phyloP scores from a whole-genome alignment of 2,329 filamentous ascomycete genomes.

The Graphium sp. region DNA sequence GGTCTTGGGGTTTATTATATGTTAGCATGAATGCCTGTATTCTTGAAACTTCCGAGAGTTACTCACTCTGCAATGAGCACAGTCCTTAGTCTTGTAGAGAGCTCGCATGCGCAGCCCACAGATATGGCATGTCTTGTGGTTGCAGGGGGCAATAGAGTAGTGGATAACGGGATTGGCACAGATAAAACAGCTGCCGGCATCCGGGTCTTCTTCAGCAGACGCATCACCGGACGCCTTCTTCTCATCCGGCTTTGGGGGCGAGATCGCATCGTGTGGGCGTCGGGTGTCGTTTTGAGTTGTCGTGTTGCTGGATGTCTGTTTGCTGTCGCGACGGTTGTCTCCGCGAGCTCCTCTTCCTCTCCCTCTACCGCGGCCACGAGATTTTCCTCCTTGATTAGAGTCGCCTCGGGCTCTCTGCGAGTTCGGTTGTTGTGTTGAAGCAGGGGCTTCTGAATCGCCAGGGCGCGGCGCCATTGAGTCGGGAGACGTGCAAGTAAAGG shows the following conservation, averaged over 20 bases:
- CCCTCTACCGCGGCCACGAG: conserved; percentile 21
- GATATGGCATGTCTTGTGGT: conserved; percentile 93
- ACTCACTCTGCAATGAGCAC: conserved; percentile 82
- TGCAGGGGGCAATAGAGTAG: conserved; percentile 80
- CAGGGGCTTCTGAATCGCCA: too few species aligned
- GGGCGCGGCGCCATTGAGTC: too few species aligned
- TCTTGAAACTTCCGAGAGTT: background rate
- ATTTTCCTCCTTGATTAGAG: too few species aligned
- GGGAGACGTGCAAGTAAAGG: too few species aligned
- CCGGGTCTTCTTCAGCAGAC: conserved; percentile 25
- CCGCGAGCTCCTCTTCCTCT: conserved; percentile 19
- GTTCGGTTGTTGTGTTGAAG: too few species aligned
- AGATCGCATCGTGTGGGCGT: conserved; percentile 1
- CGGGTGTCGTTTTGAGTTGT: background rate
- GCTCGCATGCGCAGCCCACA: conserved; percentile 83
- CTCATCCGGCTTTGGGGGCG: conserved; percentile 3
- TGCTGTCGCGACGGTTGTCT: conserved; percentile 14
- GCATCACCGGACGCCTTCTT: conserved; percentile 4
- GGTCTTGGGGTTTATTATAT: conserved; percentile 25
- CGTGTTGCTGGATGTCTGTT: conserved; percentile 9
- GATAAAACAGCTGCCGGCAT: conserved; percentile 88
- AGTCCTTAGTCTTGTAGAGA: conserved; percentile 90
- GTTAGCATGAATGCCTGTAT: conserved; percentile 8
- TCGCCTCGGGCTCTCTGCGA: too few species aligned
- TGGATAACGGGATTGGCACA: conserved; percentile 84